Percentiles rank a stretch among this genome's conserved stretches.
Evolutionary conservation across 2,329 filamentous ascomycete genomes (phyloP).

Genomic region (Xylaria sp.): DNA sequence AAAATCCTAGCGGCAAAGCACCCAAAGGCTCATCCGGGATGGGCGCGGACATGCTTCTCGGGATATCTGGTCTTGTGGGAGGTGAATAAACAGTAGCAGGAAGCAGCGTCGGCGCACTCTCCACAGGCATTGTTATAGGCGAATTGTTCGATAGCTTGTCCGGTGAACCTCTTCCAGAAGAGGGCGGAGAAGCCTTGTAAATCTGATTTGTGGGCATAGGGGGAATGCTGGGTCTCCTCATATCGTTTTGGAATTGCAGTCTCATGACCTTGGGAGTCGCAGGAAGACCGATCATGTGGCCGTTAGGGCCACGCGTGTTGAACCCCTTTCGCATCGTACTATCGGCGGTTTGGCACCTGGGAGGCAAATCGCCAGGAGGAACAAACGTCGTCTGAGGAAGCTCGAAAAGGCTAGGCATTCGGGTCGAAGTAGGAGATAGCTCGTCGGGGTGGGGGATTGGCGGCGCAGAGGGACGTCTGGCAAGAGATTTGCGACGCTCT

Average conservation of each 20-base stretch:
- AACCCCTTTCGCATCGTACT: slow-evolving; percentile 45
- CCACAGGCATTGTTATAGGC: slow-evolving; percentile 29
- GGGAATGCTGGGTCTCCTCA: slow-evolving; percentile 52
- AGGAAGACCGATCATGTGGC: slow-evolving; percentile 68
- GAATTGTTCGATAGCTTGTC: slow-evolving; percentile 28
- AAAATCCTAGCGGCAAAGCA: slow-evolving; percentile 30
- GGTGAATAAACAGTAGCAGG: slow-evolving; percentile 58
- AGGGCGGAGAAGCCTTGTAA: slow-evolving; percentile 41
- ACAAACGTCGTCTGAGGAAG: slow-evolving; percentile 39
- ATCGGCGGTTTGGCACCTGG: slow-evolving; percentile 62
- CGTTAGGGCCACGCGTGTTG: slow-evolving; percentile 41
- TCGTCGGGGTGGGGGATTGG: slow-evolving; percentile 69
- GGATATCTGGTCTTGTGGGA: slow-evolving; percentile 44
- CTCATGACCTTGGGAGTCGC: slow-evolving; percentile 90
- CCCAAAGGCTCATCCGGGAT: slow-evolving; percentile 43
- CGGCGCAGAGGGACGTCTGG: slow-evolving; percentile 72
- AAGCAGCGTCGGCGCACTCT: slow-evolving; percentile 42
- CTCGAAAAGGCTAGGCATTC: slow-evolving; percentile 36
- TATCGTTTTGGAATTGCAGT: slow-evolving; percentile 62
- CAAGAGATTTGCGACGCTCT: slow-evolving; percentile 77
- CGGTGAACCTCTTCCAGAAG: slow-evolving; percentile 35
- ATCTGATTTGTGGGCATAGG: slow-evolving; percentile 46
- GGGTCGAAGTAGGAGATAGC: slow-evolving; percentile 37
- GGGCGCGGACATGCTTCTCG: slow-evolving; percentile 59
- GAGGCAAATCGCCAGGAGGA: slow-evolving; percentile 41